Evolutionary conservation across 2,329 filamentous ascomycete genomes (phyloP), one percentile per base, ranked within the genome.

Genomic region (Colletotrichum sp.): DNA sequence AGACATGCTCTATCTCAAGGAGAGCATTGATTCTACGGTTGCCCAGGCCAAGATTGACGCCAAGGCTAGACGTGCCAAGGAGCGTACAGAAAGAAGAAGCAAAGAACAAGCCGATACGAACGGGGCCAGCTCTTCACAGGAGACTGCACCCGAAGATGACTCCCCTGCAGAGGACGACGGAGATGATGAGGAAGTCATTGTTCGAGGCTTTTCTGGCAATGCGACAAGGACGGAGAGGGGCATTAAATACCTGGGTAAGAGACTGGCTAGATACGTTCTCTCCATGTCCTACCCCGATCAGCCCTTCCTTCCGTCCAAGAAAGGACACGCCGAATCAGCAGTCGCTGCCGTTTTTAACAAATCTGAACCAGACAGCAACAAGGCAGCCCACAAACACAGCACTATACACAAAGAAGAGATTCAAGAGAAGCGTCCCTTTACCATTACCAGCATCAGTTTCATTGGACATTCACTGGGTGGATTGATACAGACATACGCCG

Each of bases 1-100:
- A 27, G 97, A 99, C 83, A 98, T 99, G 97, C 88, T 99, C 25
- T 99, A 95, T 82, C 86, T 99, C 83, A 99, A 99, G 82, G 97
- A 99, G 85, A 98, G 95, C 84, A 98, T 99, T 77, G 97, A 99
- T 85, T 92, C 93, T 32, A 93, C 95, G 4, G 94, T 93, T 6
- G 93, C 88, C 79, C 92, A 96, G 82, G 94, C 95, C 32, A 93
- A 93, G 79, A 86, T 92, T 66, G 93, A 95, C 83, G 91, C 93
- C 48, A 93, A 89, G 82, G 89, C 87, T 66, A 89, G 94, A 74
- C 91, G 89, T 79, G 88, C 87, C 71, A 88, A 85, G 79, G 86
- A 90, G 80, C 84, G 87, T 81, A 81, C 85, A 81, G 80, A 84
- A 81, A 78, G 48, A 71, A 13, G 64, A 32, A 52, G 64, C 61